A percentile compares a stretch with the other conserved stretches of the same genome.
Conservation (phyloP, 164 flowering plant species). For the Taxillus chinensis region DNA sequence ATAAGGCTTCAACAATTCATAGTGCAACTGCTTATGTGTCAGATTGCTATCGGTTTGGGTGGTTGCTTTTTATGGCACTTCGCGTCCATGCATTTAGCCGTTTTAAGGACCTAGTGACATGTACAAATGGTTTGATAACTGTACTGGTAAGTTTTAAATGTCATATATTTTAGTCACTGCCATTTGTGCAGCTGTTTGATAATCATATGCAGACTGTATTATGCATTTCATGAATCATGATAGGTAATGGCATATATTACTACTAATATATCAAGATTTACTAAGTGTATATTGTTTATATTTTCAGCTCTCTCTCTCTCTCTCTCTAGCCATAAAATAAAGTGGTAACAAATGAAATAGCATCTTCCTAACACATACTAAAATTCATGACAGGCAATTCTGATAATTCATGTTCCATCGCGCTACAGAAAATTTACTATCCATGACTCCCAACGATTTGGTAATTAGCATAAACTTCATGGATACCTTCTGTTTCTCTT, state of each 20-base stretch:
- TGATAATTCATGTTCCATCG: slow-evolving; percentile 78
- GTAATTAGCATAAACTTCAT: slow-evolving; percentile 26
- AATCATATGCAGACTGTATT: no score
- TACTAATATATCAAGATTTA: not conserved
- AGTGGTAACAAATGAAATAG: not conserved
- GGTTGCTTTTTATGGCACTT: slow-evolving; percentile 90
- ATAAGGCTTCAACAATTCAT: slow-evolving; percentile 19
- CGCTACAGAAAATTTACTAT: slow-evolving; percentile 60
- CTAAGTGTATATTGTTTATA: not conserved
- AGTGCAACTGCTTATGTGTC: slow-evolving; percentile 24
- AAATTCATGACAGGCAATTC: slow-evolving; percentile 54
- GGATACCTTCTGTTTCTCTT: not conserved
- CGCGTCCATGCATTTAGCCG: slow-evolving; percentile 82
- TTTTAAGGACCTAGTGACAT: slow-evolving; percentile 84
- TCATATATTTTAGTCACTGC: not conserved
- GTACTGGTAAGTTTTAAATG: slow-evolving; percentile 59
- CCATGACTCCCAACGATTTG: slow-evolving; percentile 45
- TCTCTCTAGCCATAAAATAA: not conserved
- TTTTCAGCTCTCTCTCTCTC: not conserved
- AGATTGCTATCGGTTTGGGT: slow-evolving; percentile 82
- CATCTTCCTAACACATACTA: not conserved
- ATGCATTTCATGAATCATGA: no score
- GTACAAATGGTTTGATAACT: slow-evolving; percentile 81
- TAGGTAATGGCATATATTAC: no score
- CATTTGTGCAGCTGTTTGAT: no score